Percentiles rank a stretch among this genome's conserved stretches.
These are phyloP conservation scores for Macrophomina tecta DNA, from an alignment of 2,329 filamentous ascomycete genomes.

Conservation along the genomic window DNA sequence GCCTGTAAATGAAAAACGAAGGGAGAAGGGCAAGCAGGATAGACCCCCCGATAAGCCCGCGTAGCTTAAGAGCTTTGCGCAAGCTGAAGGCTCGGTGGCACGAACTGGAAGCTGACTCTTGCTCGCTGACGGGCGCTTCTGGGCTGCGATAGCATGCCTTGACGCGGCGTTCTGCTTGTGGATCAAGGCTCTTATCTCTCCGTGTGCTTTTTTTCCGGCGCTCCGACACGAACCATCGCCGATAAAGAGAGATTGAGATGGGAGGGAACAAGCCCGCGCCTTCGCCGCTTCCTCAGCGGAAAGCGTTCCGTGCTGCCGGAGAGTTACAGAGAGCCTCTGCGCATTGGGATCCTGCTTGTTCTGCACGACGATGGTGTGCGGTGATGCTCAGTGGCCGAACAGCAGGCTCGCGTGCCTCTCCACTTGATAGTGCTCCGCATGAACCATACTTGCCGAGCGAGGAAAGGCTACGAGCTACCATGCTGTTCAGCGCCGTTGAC, in stretches of 20 bases:
- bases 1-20: background rate
- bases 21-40: background rate
- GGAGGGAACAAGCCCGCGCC: background rate
- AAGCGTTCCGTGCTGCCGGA: background rate
- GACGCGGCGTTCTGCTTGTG: constrained; percentile 7
- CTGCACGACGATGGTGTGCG: background rate
- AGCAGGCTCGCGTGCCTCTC: background rate
- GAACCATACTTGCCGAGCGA: background rate
- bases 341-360: no score
- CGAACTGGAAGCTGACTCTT: no score
- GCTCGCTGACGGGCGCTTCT: background rate
- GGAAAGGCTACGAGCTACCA: no score
- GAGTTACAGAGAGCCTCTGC: background rate
- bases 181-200: constrained; percentile 16
- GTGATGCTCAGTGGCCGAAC: background rate
- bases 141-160: background rate
- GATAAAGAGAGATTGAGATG: constrained; percentile 10
- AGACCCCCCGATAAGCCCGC: background rate
- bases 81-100: background rate
- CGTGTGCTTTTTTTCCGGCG: background rate
- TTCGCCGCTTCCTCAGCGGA: background rate
- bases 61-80: background rate
- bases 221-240: background rate
- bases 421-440: background rate
- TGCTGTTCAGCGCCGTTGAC: constrained; percentile 12